phyloP scores from a whole-genome alignment of 2,329 filamentous ascomycete genomes.

The Diaporthe citriasiana region DNA sequence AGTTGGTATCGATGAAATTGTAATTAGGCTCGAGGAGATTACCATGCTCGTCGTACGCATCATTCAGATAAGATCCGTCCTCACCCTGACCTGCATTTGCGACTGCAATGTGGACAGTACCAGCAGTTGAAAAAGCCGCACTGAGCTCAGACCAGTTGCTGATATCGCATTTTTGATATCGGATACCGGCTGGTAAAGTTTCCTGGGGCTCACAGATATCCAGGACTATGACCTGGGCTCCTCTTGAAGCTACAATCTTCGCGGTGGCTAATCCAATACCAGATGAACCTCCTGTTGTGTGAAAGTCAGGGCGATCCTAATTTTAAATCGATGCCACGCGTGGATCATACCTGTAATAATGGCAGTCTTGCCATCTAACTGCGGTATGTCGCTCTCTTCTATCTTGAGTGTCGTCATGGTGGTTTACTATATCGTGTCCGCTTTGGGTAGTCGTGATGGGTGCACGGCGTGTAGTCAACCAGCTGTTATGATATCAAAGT shows the following conservation, averaged over 20 bases:
- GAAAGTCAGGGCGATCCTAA: constrained; percentile 7
- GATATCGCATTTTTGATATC: constrained; percentile 49
- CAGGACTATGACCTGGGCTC: constrained; percentile 46
- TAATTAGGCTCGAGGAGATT: constrained; percentile 49
- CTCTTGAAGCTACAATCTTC: constrained; percentile 48
- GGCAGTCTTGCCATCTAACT: constrained; percentile 40
- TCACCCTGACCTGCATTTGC: constrained; percentile 49
- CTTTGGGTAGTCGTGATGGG: neutral
- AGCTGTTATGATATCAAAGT: neutral
- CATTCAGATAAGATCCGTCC: constrained; percentile 50
- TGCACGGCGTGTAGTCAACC: neutral
- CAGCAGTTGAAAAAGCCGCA: constrained; percentile 45
- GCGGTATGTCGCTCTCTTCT: constrained; percentile 45
- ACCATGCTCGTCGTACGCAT: constrained; percentile 49
- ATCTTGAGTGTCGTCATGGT: constrained; percentile 45
- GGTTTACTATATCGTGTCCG: too few relatives aligned
- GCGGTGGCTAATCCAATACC: constrained; percentile 53
- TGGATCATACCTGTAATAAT: constrained; percentile 38
- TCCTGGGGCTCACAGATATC: constrained; percentile 2
- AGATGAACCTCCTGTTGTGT: constrained; percentile 47
- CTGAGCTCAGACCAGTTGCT: constrained; percentile 48
- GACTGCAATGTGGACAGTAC: constrained; percentile 46
- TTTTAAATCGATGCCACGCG: too few relatives aligned
- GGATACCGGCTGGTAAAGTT: constrained; percentile 28
- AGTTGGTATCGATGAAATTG: constrained; percentile 53